Evolutionary conservation across 2,329 filamentous ascomycete genomes (phyloP).

Genomic region (Cadophora gregata): DNA sequence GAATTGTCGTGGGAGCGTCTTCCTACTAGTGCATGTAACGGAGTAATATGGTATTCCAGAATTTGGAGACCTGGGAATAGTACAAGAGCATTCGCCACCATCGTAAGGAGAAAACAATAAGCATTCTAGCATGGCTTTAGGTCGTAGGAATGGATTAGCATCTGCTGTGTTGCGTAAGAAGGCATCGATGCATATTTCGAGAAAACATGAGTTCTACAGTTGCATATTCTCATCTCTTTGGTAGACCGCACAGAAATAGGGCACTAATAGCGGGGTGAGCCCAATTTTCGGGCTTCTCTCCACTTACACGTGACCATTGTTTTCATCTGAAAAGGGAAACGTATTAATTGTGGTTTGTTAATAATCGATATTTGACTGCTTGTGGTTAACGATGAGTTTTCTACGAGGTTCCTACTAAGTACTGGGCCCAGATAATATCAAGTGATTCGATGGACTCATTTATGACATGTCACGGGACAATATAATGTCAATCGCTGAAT

Average conservation of each 20-base stretch:
- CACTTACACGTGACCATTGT: neutral
- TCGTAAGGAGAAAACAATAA: neutral
- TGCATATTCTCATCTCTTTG: too few species aligned
- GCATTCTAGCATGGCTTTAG: neutral
- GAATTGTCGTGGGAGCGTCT: neutral
- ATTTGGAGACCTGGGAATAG: too few species aligned
- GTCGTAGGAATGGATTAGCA: neutral
- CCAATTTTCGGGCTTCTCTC: neutral
- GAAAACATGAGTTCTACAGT: neutral
- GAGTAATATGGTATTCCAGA: neutral
- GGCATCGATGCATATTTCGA: neutral
- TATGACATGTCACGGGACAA: too few species aligned
- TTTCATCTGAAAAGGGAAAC: neutral
- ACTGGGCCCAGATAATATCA: neutral
- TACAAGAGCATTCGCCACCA: neutral
- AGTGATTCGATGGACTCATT: neutral
- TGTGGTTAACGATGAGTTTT: too few species aligned
- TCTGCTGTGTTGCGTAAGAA: neutral
- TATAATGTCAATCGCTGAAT: neutral
- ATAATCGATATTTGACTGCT: too few species aligned
- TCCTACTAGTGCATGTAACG: neutral
- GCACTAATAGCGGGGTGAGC: neutral
- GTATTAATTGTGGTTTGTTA: too few species aligned
- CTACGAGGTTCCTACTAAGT: neutral
- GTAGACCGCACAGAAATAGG: too few species aligned